phyloP scores from a whole-genome alignment of 2,329 filamentous ascomycete genomes.

The Aspergillus sojae region DNA sequence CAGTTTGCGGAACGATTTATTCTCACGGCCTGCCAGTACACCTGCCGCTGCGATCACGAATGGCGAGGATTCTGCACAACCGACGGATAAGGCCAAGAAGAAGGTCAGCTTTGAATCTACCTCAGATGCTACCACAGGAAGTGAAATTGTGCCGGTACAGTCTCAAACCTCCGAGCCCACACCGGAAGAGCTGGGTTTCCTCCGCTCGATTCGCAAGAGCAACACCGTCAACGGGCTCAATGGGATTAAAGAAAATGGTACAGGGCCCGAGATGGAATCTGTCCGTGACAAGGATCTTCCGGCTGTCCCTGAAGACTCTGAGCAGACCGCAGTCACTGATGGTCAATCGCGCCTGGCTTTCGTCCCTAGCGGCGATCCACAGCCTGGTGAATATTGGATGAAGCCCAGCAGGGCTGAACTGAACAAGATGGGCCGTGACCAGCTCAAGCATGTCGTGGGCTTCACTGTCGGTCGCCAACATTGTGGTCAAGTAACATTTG shows the following conservation, averaged over 20 bases:
- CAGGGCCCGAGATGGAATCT: conserved; percentile 68
- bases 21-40: conserved; percentile 46
- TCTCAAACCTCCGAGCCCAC: conserved; percentile 55
- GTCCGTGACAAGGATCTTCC: conserved; percentile 75
- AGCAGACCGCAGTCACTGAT: conserved; percentile 42
- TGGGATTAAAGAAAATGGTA: conserved; percentile 32
- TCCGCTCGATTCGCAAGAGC: conserved; percentile 57
- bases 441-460: conserved; percentile 72
- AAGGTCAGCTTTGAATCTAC: conserved; percentile 84
- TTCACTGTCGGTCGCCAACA: conserved; percentile 83
- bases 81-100: conserved; percentile 60
- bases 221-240: conserved; percentile 50
- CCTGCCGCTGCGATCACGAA: conserved; percentile 38
- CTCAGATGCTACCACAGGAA: conserved; percentile 38
- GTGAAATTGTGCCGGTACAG: conserved; percentile 58
- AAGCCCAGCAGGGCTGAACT: conserved; percentile 74
- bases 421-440: conserved; percentile 74
- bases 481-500: conserved; percentile 81
- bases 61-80: conserved; percentile 43
- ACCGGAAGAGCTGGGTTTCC: conserved; percentile 62
- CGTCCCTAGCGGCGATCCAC: conserved; percentile 48
- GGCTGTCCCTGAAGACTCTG: conserved; percentile 68
- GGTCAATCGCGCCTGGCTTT: conserved; percentile 33
- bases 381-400: conserved; percentile 84
- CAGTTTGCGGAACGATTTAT: conserved; percentile 70